Conservation (phyloP, 768 basidiomycete genomes). For the Leccinum incarnatum region DNA sequence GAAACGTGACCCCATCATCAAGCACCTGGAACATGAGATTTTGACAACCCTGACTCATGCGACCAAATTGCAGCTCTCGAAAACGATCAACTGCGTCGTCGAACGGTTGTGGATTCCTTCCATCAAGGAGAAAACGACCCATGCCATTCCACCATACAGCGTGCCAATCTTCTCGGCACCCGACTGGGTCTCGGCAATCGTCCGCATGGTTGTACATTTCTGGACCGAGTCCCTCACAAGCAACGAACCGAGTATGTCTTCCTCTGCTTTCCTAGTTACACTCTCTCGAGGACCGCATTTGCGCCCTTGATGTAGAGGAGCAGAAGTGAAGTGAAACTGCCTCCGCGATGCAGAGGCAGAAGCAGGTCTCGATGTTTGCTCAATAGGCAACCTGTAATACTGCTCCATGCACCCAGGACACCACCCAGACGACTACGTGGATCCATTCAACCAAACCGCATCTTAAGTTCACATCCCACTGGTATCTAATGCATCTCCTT, state of each 20-base stretch:
- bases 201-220: neutral
- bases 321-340: slow-evolving; percentile 75
- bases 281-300: slow-evolving; percentile 83
- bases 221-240: neutral
- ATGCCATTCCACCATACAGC: neutral
- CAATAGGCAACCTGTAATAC: slow-evolving; percentile 59
- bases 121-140: neutral
- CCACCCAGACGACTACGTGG: slow-evolving; percentile 46
- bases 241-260: neutral
- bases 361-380: slow-evolving; percentile 25
- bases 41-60: neutral
- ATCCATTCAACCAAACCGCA: slow-evolving; percentile 44
- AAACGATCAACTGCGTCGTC: neutral
- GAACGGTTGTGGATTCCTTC: neutral
- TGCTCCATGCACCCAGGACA: slow-evolving; percentile 62
- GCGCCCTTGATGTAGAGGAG: slow-evolving; percentile 81
- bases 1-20: neutral
- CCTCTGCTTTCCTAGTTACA: slow-evolving; percentile 59
- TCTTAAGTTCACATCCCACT: slow-evolving; percentile 76
- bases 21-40: neutral
- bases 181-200: neutral
- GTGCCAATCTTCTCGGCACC: neutral
- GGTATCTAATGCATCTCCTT: slow-evolving; percentile 76
- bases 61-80: neutral
- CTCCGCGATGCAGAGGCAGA: slow-evolving; percentile 73